Base-by-base conservation (phyloP, 345 rosid species). In the Lagerstroemia speciosa region DNA sequence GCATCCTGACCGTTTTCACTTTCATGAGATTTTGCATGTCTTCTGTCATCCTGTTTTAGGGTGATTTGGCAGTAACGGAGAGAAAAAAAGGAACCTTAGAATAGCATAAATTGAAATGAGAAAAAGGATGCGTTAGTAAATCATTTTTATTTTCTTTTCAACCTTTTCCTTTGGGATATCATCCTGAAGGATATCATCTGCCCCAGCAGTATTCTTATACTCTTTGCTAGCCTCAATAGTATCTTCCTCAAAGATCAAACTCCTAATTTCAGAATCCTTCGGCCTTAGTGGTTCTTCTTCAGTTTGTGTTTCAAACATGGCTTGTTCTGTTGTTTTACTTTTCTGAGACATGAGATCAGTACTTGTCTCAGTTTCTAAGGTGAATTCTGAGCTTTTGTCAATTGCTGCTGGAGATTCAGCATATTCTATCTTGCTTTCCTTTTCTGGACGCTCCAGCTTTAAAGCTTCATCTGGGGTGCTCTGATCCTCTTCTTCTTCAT, bases 101-200 rank as follows among this genome's bases (percentile, higher is more conserved):
- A 6, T 41, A 16, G 14, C 46, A 41, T 41, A 41, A 41, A 2
- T 41, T 41, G 16, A 41, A 41, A 41, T 53, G 72, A 62, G 48
- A 26, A 41, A 33, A 41, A 8, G 9, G 46, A 14, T 6, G 7
- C 37, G 24, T 30, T 32, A 68, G 36, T 30, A 31, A 46, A 29
- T 5, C 19, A 22, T 16, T 67, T 6, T 0, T 48, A 53, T 36
- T 36, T 33, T 34, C 27, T 33, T 68, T 40, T 2, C 29, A 27
- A 68, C 71, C 71, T 19, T 29, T 37, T 55, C 71, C 34, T 29
- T 16, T 31, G 71, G 20, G n/a, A 68, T 36, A 41, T 37, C 64
- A 55, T 55, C 37, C 33, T 22, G 22, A 24, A 30, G 20, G 62
- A 62, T 19, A 17, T 32, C 67, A 22, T n/a, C 30, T 57, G 67